Percentiles rank a stretch among this genome's conserved stretches.
These are phyloP conservation scores for Pseudogymnoascus destructans DNA, from an alignment of 2,329 filamentous ascomycete species.

Conservation along the genomic window DNA sequence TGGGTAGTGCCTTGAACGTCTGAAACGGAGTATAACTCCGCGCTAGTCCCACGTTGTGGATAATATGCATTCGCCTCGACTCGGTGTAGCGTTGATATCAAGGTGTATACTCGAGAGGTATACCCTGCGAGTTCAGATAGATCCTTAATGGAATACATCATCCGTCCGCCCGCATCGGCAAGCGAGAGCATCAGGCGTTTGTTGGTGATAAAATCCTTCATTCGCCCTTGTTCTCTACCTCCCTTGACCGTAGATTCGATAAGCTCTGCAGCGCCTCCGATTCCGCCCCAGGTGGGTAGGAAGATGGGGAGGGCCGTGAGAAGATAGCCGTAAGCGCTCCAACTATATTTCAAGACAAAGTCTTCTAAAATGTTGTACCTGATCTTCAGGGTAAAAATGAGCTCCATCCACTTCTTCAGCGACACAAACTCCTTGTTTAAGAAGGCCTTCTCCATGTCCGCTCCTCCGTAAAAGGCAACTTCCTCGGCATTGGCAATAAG, in stretches of 20 bases:
- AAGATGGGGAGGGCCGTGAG: conserved; percentile 89
- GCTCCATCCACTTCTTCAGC: conserved; percentile 92
- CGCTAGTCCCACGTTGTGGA: conserved; percentile 47
- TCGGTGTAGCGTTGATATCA: conserved; percentile 87
- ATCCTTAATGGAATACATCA: conserved; percentile 99
- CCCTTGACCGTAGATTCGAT: conserved; percentile 36
- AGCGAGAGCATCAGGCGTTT: conserved; percentile 96
- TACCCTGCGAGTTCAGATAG: conserved; percentile 90
- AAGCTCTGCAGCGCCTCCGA: conserved; percentile 61
- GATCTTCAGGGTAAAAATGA: conserved; percentile 94
- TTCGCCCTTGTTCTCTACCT: conserved; percentile 66
- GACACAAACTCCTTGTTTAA: conserved; percentile 86
- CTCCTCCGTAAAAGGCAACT: conserved; percentile 92
- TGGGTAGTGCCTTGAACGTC: conserved; percentile 91
- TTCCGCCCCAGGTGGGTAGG: conserved; percentile 82
- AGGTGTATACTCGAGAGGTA: conserved; percentile 87
- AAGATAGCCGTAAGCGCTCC: conserved; percentile 95
- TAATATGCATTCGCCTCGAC: conserved; percentile 86
- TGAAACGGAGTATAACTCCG: conserved; percentile 76
- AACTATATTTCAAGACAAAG: conserved; percentile 95
- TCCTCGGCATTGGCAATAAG: conserved; percentile 96
- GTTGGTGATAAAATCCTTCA: conserved; percentile 99
- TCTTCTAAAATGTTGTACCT: conserved; percentile 98
- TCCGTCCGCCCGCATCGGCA: conserved; percentile 86
- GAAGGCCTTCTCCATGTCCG: conserved; percentile 88